These are phyloP conservation scores for Cadophora luteo-olivacea DNA, from an alignment of 2,329 filamentous ascomycete species.

Conservation along the genomic window DNA sequence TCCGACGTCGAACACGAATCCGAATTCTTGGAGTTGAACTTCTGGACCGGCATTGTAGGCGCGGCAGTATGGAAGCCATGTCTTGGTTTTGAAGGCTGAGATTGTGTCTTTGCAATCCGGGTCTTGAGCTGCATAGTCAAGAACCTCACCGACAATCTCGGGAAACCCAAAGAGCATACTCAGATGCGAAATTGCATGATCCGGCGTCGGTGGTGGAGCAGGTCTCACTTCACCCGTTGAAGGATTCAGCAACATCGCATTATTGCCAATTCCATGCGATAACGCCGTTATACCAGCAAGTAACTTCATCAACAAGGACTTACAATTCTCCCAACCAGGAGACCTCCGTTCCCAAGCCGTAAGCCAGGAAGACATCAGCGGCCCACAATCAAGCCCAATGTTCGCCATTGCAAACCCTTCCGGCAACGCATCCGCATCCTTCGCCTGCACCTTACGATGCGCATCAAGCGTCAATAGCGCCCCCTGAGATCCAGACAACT, in stretches of 20 bases:
- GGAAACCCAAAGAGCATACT: constrained; percentile 63
- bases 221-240: constrained; percentile 54
- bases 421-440: constrained; percentile 50
- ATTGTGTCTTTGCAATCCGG: neutral
- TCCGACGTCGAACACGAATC: constrained; percentile 5
- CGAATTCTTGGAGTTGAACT: constrained; percentile 4
- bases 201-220: constrained; percentile 54
- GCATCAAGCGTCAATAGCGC: constrained; percentile 61
- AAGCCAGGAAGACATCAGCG: constrained; percentile 54
- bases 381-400: constrained; percentile 33
- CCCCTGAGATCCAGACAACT: constrained; percentile 56
- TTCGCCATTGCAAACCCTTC: constrained; percentile 29
- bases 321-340: neutral
- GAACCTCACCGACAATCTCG: constrained; percentile 62
- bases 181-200: constrained; percentile 62
- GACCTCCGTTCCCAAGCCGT: constrained; percentile 18
- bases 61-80: constrained; percentile 13
- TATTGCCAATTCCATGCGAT: constrained; percentile 11
- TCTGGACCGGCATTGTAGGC: constrained; percentile 19
- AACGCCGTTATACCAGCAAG: constrained; percentile 7
- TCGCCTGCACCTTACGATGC: constrained; percentile 62
- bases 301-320: constrained; percentile 6
- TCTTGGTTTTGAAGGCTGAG: constrained; percentile 7
- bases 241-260: constrained; percentile 56
- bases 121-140: constrained; percentile 48